phyloP scores from a whole-genome alignment of 495 filamentous ascomycete species.

The Aspergillus campestris region DNA sequence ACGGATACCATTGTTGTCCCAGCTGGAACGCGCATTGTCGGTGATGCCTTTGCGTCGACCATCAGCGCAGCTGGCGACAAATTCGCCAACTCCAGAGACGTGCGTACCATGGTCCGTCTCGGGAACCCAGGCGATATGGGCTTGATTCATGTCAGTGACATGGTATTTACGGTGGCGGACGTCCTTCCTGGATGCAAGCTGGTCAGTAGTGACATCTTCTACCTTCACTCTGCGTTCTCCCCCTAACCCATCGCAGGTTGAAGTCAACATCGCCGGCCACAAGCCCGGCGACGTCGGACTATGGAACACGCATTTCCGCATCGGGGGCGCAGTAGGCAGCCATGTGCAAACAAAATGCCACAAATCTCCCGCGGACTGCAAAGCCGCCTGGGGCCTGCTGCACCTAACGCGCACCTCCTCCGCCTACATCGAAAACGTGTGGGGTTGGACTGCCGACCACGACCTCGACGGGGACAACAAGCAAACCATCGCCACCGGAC shows the following conservation, averaged over 20 bases:
- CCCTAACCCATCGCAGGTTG: constrained; percentile 11
- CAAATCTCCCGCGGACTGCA: constrained; percentile 30
- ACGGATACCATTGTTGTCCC: constrained; percentile 47
- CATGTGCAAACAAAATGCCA: constrained; percentile 33
- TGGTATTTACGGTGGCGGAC: constrained; percentile 41
- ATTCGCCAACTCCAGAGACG: constrained; percentile 39
- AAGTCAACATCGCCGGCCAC: constrained; percentile 44
- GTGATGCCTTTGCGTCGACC: constrained; percentile 37
- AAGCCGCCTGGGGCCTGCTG: constrained; percentile 42
- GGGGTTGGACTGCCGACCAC: constrained; percentile 52
- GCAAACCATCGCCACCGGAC: constrained; percentile 41
- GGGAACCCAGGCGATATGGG: constrained; percentile 47
- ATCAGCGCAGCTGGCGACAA: constrained; percentile 36
- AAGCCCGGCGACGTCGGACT: constrained; percentile 47
- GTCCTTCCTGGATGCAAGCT: constrained; percentile 39
- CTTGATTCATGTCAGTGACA: constrained; percentile 45
- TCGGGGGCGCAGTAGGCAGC: constrained; percentile 42
- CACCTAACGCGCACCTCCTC: constrained; percentile 41
- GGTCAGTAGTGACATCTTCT: constrained; percentile 10
- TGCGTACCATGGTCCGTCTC: constrained; percentile 44
- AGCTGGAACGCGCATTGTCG: constrained; percentile 38
- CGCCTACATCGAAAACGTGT: constrained; percentile 50
- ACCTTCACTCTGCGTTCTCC: neutral
- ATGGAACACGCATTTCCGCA: constrained; percentile 47
- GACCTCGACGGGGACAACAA: constrained; percentile 31